Evolutionary conservation across 768 basidiomycete species (phyloP).

Genomic region (Auricularia heimuer): DNA sequence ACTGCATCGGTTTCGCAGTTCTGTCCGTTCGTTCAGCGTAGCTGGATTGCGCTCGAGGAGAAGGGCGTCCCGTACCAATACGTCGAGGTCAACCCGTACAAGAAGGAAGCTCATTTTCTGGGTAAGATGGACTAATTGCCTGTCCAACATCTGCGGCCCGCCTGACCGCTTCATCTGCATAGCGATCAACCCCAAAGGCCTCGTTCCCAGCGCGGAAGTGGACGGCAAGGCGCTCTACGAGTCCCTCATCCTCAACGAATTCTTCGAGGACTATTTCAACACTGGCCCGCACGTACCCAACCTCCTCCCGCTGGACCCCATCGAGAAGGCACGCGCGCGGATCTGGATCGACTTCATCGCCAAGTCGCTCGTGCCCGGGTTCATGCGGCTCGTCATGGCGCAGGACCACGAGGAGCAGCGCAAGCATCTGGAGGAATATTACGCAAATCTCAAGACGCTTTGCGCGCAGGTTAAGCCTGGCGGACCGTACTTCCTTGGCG

Average conservation of each 20-base stretch:
- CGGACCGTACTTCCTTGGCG: conserved; percentile 50
- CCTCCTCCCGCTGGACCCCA: conserved; percentile 44
- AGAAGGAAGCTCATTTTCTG: conserved; percentile 50
- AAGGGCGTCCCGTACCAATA: conserved; percentile 58
- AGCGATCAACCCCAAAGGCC: conserved; percentile 58
- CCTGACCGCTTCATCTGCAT: conserved; percentile 12
- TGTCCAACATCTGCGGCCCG: not conserved
- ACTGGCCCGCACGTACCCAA: conserved; percentile 27
- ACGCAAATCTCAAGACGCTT: conserved; percentile 27
- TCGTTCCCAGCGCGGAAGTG: conserved; percentile 52
- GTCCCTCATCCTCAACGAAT: conserved; percentile 53
- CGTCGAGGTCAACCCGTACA: conserved; percentile 60
- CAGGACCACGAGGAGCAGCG: conserved; percentile 28
- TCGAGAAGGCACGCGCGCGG: conserved; percentile 39
- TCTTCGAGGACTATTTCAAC: conserved; percentile 50
- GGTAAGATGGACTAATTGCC: conserved; percentile 21
- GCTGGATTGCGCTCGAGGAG: conserved; percentile 62
- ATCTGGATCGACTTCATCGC: conserved; percentile 47
- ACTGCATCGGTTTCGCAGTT: not conserved
- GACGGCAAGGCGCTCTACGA: conserved; percentile 49
- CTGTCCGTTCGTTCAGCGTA: conserved; percentile 29
- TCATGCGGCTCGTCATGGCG: conserved; percentile 38
- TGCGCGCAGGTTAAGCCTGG: conserved; percentile 21
- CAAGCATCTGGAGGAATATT: conserved; percentile 20
- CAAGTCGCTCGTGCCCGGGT: conserved; percentile 43